These are phyloP conservation scores for Candida caryicola DNA, from an alignment of 805 yeast genomes.

Conservation along the genomic window DNA sequence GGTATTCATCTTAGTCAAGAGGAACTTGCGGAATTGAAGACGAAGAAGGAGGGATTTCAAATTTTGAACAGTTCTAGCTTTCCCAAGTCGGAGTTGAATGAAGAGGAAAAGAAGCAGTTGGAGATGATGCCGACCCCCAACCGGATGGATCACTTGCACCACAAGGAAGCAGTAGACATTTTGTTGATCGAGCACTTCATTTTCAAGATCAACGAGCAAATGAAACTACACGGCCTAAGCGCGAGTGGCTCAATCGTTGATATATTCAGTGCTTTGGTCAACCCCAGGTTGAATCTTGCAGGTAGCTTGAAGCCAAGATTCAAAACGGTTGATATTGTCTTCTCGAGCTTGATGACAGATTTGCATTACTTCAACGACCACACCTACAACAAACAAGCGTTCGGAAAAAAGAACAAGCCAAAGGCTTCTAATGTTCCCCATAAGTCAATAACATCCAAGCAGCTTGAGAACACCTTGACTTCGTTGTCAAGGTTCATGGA, in stretches of 20 bases:
- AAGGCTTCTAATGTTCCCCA: slow-evolving; percentile 22
- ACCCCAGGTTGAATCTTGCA: slow-evolving; percentile 15
- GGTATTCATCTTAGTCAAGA: slow-evolving; percentile 18
- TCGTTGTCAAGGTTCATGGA: slow-evolving; percentile 24
- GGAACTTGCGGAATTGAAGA: neutral
- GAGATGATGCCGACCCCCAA: neutral
- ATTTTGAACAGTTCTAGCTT: neutral
- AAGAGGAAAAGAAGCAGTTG: neutral
- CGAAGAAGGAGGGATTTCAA: neutral
- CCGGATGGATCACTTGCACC: neutral
- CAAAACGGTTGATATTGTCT: slow-evolving; percentile 28
- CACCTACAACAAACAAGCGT: slow-evolving; percentile 19
- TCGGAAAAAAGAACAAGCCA: slow-evolving; percentile 11
- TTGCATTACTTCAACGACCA: slow-evolving; percentile 27
- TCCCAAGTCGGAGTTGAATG: neutral
- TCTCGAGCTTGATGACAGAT: slow-evolving; percentile 27
- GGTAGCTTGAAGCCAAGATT: slow-evolving; percentile 21
- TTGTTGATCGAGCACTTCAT: slow-evolving; percentile 33
- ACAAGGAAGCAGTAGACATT: slow-evolving; percentile 21
- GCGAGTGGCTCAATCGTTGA: slow-evolving; percentile 27
- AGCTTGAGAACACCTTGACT: slow-evolving; percentile 20
- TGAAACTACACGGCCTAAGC: slow-evolving; percentile 11
- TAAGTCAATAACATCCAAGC: slow-evolving; percentile 22
- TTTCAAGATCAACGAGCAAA: slow-evolving; percentile 28
- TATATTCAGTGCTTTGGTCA: slow-evolving; percentile 22